Evolutionary conservation across 2,329 filamentous ascomycete genomes (phyloP), one percentile per base, ranked within the genome.

Genomic region (Apiospora sp.): DNA sequence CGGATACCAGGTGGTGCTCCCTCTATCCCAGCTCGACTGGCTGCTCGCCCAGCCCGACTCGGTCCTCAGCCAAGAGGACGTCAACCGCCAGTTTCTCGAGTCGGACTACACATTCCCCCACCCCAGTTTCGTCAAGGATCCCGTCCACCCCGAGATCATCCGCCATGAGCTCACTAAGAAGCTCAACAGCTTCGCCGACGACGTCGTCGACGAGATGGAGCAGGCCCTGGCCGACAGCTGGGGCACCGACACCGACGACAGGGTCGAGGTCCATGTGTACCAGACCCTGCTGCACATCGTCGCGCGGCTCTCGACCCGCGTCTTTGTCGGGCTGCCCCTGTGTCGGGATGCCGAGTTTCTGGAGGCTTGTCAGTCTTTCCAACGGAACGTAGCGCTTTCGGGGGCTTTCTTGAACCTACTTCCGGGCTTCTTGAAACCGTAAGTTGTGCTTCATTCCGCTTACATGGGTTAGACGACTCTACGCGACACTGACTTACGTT

Each of bases 1-100:
- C 30, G 80, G 80, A 3, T 79, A 78, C 6, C 80, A 82, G 71
- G 79, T 81, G 43, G 75, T 82, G n/a, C 75, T 81, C 14, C 80
- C 80, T 1, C 74, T 74, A 2, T 79, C 78, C 1, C 77, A 81
- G 69, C 74, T 78, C 27, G 70, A 73, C 22, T 82, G 80, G 80
- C 77, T 82, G 19, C 71, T 81, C 22, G 78, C 77, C 24, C 80
- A 82, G 70, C 78, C 80, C 8, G 79, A 81, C 67, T 74, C 75
- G 24, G 75, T 81, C 19, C 75, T 82, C 24, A 81, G 77, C 74
- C 80, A 82, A 72, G 78, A 78, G 71, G 76, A 77, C 34, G 78
- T 81, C 46, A 82, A 81, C 72, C 76, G 80, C 8, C 79, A 80
- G 70, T 81, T 81, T 72, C 76, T 83, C n/a, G 76, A 81, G 75